Conservation (phyloP, 495 filamentous ascomycete genomes). For the Lentithecium fluviatile region DNA sequence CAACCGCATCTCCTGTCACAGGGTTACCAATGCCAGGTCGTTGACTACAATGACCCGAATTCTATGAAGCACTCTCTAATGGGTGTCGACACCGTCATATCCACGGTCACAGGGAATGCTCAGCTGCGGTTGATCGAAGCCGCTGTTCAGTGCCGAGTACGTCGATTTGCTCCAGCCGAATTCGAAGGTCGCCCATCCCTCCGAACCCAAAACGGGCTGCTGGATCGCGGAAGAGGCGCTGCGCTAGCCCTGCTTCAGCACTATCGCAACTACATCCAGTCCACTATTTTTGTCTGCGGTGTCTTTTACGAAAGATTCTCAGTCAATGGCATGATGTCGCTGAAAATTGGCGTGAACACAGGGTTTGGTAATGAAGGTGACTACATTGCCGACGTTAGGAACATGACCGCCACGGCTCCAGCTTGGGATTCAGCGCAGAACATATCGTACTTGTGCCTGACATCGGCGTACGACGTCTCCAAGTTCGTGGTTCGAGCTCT, state of each 20-base stretch:
- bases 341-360: constrained; percentile 52
- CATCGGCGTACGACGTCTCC: constrained; percentile 64
- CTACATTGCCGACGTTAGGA: constrained; percentile 62
- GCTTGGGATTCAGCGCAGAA: constrained; percentile 50
- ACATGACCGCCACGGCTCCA: constrained; percentile 58
- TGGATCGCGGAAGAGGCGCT: constrained; percentile 57
- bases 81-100: constrained; percentile 73
- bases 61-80: constrained; percentile 61
- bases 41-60: constrained; percentile 59
- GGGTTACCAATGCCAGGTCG: constrained; percentile 60
- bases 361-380: constrained; percentile 57
- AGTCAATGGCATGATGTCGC: constrained; percentile 58
- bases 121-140: constrained; percentile 74
- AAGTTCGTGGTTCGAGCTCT: constrained; percentile 64
- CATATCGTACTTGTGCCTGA: constrained; percentile 60
- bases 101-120: constrained; percentile 62
- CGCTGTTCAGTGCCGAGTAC: constrained; percentile 61
- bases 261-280: constrained; percentile 56
- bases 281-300: constrained; percentile 68
- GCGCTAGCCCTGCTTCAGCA: constrained; percentile 57
- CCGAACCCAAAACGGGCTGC: constrained; percentile 46
- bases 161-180: constrained; percentile 70
- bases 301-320: constrained; percentile 75
- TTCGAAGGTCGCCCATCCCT: constrained; percentile 62
- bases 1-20: constrained; percentile 39